phyloP scores from a whole-genome alignment of 169 alveolate species.

The Plasmodium falciparum region DNA sequence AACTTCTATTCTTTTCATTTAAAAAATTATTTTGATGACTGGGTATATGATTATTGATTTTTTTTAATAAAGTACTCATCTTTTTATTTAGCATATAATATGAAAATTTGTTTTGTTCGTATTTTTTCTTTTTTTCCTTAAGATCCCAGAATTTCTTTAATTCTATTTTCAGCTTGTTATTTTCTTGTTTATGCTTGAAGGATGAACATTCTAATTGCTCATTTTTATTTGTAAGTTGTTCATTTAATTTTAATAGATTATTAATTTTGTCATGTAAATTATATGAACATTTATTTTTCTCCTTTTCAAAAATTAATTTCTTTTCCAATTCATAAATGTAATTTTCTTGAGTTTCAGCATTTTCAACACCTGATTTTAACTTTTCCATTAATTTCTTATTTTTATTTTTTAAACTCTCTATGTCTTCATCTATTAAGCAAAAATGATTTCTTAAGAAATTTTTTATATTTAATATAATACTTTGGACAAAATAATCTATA shows the following conservation, averaged over 20 bases:
- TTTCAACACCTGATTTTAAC: constrained; percentile 56
- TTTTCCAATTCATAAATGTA: constrained; percentile 72
- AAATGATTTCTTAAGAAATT: constrained; percentile 62
- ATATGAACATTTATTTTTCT: constrained; percentile 48
- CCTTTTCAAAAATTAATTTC: constrained; percentile 53
- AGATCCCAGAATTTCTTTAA: constrained; percentile 53
- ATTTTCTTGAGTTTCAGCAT: constrained; percentile 76
- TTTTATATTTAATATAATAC: constrained; percentile 60
- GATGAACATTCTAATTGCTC: constrained; percentile 58
- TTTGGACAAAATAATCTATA: constrained; percentile 68
- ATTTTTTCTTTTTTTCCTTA: constrained; percentile 35
- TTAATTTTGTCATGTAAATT: constrained; percentile 58
- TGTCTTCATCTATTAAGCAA: constrained; percentile 47
- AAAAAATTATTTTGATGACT: not conserved
- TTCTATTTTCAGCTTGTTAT: constrained; percentile 49
- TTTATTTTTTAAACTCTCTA: constrained; percentile 49
- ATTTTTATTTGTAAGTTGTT: constrained; percentile 56
- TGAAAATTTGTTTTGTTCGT: not conserved
- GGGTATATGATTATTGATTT: constrained; percentile 25
- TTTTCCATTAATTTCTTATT: constrained; percentile 74
- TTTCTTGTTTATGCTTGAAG: constrained; percentile 56
- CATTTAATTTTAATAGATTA: constrained; percentile 41
- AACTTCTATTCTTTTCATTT: constrained; percentile 23
- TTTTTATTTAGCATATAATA: constrained; percentile 43
- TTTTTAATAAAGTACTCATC: constrained; percentile 51